These are phyloP conservation scores for Hypholoma fasciculare DNA, from an alignment of 768 basidiomycete genomes.

Conservation along the genomic window DNA sequence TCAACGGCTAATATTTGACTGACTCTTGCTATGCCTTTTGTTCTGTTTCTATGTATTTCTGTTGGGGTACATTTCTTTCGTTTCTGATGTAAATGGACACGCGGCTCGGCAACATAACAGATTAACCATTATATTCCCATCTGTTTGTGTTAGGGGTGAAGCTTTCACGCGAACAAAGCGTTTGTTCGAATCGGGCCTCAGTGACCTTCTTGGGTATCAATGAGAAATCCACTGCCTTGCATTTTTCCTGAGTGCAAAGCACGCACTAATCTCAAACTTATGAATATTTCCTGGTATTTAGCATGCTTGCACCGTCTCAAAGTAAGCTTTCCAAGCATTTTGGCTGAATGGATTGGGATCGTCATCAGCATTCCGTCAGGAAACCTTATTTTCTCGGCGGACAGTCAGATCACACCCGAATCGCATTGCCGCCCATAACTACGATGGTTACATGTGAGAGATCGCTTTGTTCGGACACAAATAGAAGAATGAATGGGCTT, in stretches of 20 bases:
- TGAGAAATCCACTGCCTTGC: no score
- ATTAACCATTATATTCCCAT: no score
- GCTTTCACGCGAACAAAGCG: no score
- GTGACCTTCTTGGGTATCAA: no score
- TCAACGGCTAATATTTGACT: not conserved
- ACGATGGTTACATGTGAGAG: not conserved
- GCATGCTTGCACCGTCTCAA: no score
- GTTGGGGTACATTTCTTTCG: not conserved
- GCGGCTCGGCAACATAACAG: not conserved
- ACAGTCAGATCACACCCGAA: not conserved
- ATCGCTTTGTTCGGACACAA: not conserved
- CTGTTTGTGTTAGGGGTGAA: no score
- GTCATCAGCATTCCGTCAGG: not conserved
- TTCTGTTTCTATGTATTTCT: not conserved
- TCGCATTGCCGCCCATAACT: constrained; percentile 1
- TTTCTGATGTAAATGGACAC: not conserved
- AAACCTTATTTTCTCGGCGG: not conserved
- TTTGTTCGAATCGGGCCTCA: no score
- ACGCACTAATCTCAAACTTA: no score
- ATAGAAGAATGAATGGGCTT: not conserved
- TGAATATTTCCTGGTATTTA: no score
- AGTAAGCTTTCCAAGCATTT: no score
- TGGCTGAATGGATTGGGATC: no score
- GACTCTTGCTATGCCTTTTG: not conserved
- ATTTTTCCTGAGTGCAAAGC: no score